A percentile compares a stretch with the other conserved stretches of the same genome.
Conservation (phyloP, 352 stramenopile species). For the Lagenidium giganteum region DNA sequence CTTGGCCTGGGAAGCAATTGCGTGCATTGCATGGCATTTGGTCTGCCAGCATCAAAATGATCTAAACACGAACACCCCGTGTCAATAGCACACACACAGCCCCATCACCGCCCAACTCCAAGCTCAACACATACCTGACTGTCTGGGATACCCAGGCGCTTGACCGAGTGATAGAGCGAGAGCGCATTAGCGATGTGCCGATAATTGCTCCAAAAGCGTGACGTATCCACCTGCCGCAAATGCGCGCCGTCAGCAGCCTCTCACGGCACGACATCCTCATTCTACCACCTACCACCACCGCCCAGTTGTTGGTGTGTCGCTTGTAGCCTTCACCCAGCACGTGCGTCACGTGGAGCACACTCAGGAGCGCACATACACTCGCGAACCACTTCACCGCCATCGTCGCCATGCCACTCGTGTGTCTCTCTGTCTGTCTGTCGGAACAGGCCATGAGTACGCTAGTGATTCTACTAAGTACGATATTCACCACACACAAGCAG, state of each 20-base stretch:
- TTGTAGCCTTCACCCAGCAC: conserved; percentile 36
- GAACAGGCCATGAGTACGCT: no score
- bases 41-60: conserved; percentile 96
- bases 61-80: conserved; percentile 30
- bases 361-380: conserved; percentile 14
- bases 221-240: conserved; percentile 82
- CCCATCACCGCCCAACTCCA: neutral
- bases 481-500: neutral
- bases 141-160: conserved; percentile 90
- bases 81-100: neutral
- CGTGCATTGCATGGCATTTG: conserved; percentile 93
- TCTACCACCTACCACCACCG: conserved; percentile 53
- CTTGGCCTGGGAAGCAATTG: conserved; percentile 88
- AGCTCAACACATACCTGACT: conserved; percentile 80
- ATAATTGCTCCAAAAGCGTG: conserved; percentile 98
- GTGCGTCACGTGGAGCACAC: neutral
- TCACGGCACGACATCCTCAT: neutral
- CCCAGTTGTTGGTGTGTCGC: conserved; percentile 86
- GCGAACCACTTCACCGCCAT: conserved; percentile 1
- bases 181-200: conserved; percentile 94
- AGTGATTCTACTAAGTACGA: conserved; percentile 4
- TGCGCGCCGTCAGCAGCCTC: neutral
- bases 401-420: neutral
- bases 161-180: conserved; percentile 92
- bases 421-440: neutral